Evolutionary conservation across 306 rosid species (phyloP), one percentile per base, ranked within the genome.

Genomic region (Citrullus mucosospermus): DNA sequence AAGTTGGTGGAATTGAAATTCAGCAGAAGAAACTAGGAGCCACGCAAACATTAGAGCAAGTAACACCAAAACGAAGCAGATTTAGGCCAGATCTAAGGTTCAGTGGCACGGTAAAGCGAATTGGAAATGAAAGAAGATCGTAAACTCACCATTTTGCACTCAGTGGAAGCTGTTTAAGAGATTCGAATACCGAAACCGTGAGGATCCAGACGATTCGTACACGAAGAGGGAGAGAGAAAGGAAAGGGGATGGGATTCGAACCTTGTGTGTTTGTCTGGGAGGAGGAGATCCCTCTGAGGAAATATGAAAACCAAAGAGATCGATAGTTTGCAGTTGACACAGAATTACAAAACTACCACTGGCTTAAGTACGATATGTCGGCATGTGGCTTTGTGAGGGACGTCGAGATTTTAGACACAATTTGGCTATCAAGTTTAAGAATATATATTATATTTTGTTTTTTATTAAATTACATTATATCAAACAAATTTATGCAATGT

Each of bases 91-190:
- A 95, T 96, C 96, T 90, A 87, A 80, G 89, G 77, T 65, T 66
- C 59, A 17, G 4, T 56, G 16, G 61, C 83, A 82, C 16, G 61
- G 65, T 58, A 81, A 66, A 76, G 81, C 68, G 59, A 34, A 75
- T 17, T 28, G 82, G 67, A 77, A 71, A 78, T 58, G 65, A 69
- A 82, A 82, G 38, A 77, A 79, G 82, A 77, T 78, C 85, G 8
- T 63, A 77, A 81, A 82, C 88, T 91, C 80, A 92, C 99, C 98
- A 95, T 95, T 89, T 68, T 86, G 79, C n/a, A 84, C 76, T 79
- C 73, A 63, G 66, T 38, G 41, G 83, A 70, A 88, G 75, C 84
- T 85, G 68, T 70, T 80, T 66, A 79, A 56, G 85, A 77, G 74
- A 80, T 82, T 77, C 57, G 80, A 81, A 79, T 78, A 38, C 80